phyloP scores from a whole-genome alignment of 179 eudicot genomes.

The Patellifolia procumbens region DNA sequence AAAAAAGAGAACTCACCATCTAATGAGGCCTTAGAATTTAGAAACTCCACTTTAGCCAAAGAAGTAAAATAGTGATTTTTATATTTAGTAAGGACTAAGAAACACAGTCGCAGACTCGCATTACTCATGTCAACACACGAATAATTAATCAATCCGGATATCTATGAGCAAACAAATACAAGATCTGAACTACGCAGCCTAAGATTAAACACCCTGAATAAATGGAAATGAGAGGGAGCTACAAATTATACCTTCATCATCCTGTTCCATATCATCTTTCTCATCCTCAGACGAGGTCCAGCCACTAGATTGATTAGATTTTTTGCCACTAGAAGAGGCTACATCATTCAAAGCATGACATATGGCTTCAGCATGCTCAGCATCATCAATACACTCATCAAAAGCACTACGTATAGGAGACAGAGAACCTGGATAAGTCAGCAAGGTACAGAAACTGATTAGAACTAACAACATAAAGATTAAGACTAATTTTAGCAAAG shows the following conservation, averaged over 20 bases:
- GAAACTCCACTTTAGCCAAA: no score
- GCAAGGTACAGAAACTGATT: background rate
- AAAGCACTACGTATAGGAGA: constrained; percentile 63
- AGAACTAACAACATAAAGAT: background rate
- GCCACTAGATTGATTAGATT: constrained; percentile 34
- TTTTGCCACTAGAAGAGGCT: constrained; percentile 59
- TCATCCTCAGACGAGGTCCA: constrained; percentile 95
- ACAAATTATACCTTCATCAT: constrained; percentile 57
- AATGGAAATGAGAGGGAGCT: background rate
- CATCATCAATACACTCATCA: constrained; percentile 48
- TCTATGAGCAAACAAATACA: constrained; percentile 5
- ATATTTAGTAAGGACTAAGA: background rate
- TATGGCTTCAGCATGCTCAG: constrained; percentile 58
- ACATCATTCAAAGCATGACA: constrained; percentile 60
- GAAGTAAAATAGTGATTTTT: background rate
- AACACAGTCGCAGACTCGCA: background rate
- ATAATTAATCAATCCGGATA: background rate
- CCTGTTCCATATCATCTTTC: constrained; percentile 72
- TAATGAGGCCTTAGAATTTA: no score
- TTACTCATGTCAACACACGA: background rate
- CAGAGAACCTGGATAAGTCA: constrained; percentile 51
- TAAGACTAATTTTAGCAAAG: background rate
- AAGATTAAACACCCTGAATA: background rate
- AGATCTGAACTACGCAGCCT: background rate
- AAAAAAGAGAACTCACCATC: no score